phyloP scores from a whole-genome alignment of 2,329 filamentous ascomycete species.

The Cladosporium sp. region DNA sequence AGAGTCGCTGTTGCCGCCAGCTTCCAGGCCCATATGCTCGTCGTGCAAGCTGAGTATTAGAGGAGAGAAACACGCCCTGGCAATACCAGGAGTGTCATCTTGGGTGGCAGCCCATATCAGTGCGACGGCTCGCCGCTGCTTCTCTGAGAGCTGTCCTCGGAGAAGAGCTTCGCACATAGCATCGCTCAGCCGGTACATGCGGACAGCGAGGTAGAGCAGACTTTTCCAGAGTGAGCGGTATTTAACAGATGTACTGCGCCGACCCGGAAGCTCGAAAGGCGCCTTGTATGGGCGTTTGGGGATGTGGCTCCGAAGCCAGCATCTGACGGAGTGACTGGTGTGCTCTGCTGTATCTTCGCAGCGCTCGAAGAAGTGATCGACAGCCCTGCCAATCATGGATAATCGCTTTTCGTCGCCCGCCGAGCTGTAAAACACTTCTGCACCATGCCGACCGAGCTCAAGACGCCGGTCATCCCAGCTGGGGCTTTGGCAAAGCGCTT shows the following conservation, averaged over 20 bases:
- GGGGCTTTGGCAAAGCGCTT: not conserved
- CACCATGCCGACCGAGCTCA: not conserved
- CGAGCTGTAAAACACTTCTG: not conserved
- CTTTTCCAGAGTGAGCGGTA: not conserved
- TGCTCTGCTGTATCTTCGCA: slow-evolving; percentile 11
- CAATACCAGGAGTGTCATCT: too few relatives aligned
- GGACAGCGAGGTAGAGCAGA: not conserved
- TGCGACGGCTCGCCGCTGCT: too few relatives aligned
- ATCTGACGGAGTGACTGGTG: slow-evolving; percentile 8
- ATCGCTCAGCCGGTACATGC: not conserved
- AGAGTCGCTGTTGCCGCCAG: too few relatives aligned
- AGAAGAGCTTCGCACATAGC: too few relatives aligned
- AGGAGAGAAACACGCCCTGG: too few relatives aligned
- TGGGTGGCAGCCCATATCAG: too few relatives aligned
- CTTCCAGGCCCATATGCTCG: too few relatives aligned
- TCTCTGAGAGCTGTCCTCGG: too few relatives aligned
- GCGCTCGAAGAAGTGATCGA: slow-evolving; percentile 10
- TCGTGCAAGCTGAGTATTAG: too few relatives aligned
- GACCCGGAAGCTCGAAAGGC: slow-evolving; percentile 8
- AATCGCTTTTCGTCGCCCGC: not conserved
- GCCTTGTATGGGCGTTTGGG: slow-evolving; percentile 10
- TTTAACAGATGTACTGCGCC: not conserved
- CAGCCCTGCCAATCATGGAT: not conserved
- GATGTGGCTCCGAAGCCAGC: slow-evolving; percentile 12
- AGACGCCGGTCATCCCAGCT: too few relatives aligned